Conservation (phyloP, 441 rosid species). For the Euphorbia celastroides region DNA sequence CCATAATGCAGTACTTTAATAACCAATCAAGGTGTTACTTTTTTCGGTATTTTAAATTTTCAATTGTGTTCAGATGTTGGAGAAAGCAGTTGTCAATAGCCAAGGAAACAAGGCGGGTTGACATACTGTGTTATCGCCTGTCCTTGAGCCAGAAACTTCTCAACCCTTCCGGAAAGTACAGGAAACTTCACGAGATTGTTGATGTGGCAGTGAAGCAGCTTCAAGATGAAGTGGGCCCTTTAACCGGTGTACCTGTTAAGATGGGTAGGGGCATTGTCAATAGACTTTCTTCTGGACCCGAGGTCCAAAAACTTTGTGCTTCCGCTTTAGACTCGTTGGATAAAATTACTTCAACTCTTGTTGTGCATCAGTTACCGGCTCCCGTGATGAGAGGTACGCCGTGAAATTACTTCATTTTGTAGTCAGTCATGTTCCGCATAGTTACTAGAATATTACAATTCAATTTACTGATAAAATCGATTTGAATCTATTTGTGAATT, state of each 20-base stretch:
- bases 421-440: neutral
- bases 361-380: constrained; percentile 20
- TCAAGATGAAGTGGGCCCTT: constrained; percentile 80
- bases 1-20: too few species aligned
- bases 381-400: constrained; percentile 36
- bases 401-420: neutral
- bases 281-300: constrained; percentile 75
- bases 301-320: constrained; percentile 73
- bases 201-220: constrained; percentile 73
- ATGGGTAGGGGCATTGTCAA: constrained; percentile 89
- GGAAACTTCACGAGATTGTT: constrained; percentile 48
- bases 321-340: constrained; percentile 58
- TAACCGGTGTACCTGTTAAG: constrained; percentile 73
- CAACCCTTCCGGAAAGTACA: constrained; percentile 49
- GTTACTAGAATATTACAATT: too few species aligned
- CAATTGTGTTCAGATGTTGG: constrained; percentile 66
- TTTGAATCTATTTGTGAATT: too few species aligned
- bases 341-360: constrained; percentile 35
- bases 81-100: constrained; percentile 81
- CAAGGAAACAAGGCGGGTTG: constrained; percentile 77
- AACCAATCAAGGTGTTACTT: too few species aligned
- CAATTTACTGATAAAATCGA: too few species aligned
- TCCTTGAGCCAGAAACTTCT: constrained; percentile 79
- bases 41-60: neutral
- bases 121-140: constrained; percentile 82